Percentiles rank a stretch among this genome's conserved stretches.
Conservation (phyloP, 495 filamentous ascomycete species). For the Penicillium ochrochloron region DNA sequence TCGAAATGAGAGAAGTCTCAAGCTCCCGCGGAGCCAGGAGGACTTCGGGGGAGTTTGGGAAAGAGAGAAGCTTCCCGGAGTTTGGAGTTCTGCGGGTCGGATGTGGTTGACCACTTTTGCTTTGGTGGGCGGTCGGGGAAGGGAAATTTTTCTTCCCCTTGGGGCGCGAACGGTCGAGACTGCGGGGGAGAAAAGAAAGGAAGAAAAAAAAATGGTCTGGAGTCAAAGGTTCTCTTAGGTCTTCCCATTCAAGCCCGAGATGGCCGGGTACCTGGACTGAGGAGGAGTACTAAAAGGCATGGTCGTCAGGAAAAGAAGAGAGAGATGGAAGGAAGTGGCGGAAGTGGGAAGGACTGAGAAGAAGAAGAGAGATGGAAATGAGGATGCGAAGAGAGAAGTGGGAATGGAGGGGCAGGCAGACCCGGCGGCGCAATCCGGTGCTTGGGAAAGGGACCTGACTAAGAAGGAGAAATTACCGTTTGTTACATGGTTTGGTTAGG, state of each 20-base stretch:
- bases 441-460: slow-evolving; percentile 20
- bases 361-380: slow-evolving; percentile 26
- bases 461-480: slow-evolving; percentile 14
- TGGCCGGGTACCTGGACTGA: slow-evolving; percentile 43
- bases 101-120: slow-evolving; percentile 3
- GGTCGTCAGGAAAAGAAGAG: slow-evolving; percentile 28
- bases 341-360: slow-evolving; percentile 20
- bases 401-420: slow-evolving; percentile 37
- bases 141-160: slow-evolving; percentile 39
- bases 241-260: slow-evolving; percentile 51
- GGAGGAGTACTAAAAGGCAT: slow-evolving; percentile 45
- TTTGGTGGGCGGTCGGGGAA: slow-evolving; percentile 33
- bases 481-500: neutral
- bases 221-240: slow-evolving; percentile 33
- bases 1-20: slow-evolving; percentile 9
- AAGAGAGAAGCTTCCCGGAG: slow-evolving; percentile 18
- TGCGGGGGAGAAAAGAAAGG: slow-evolving; percentile 13
- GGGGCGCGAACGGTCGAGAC: slow-evolving; percentile 16
- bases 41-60: slow-evolving; percentile 17
- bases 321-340: slow-evolving; percentile 34
- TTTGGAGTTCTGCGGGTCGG: slow-evolving; percentile 1
- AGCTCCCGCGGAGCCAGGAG: slow-evolving; percentile 27
- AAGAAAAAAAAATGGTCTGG: neutral
- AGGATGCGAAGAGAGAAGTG: slow-evolving; percentile 13
- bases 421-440: slow-evolving; percentile 33